Evolutionary conservation across 176 grass and related monocot species (phyloP), one percentile per base, ranked within the genome.

Genomic region (Aegilops sharonensis): DNA sequence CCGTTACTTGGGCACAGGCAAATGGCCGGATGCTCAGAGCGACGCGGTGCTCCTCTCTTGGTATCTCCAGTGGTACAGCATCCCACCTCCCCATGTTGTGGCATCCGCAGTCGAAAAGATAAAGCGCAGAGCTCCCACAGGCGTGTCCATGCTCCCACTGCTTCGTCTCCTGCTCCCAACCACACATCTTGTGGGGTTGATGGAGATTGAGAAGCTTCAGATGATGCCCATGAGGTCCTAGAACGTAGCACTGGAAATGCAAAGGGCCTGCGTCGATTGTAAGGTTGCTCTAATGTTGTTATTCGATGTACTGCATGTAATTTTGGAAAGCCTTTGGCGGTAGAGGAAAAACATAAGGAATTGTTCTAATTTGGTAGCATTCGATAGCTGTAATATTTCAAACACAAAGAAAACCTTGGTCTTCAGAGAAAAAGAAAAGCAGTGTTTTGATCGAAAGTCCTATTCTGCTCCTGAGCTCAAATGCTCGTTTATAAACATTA

Each of bases 31-130:
- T 39, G 14, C 42, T 43, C 83, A 87, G 71, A 92, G 39, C 2
- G 96, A 98, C 50, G 82, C 57, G 0, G 85, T 91, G 18, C 78
- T 91, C 78, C 91, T 98, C 54, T 89, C 91, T 35, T 98, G 93
- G 88, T 98, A 98, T 86, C 96, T 98, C 81, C 80, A 94, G 34
- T 95, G 96, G 96, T 91, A 92, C 84, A 88, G 54, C 77, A 98
- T 98, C 69, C 96, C 96, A 13, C 87, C 93, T 59, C 87, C 92
- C 74, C 59, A 87, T 86, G 31, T 91, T 85, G 90, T 98, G n/a
- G 77, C 77, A 48, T 87, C 78, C 14, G 88, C 85, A 70, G 50
- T 94, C 9, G 60, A 91, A 64, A 94, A 77, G 81, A 75, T 92
- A 15, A 91, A 88, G 67, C 35, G 65, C 18, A 88, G 70, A 43